Evolutionary conservation across 2,329 filamentous ascomycete genomes (phyloP), one percentile per base, ranked within the genome.

Genomic region (Bimuria novae-zelandiae): DNA sequence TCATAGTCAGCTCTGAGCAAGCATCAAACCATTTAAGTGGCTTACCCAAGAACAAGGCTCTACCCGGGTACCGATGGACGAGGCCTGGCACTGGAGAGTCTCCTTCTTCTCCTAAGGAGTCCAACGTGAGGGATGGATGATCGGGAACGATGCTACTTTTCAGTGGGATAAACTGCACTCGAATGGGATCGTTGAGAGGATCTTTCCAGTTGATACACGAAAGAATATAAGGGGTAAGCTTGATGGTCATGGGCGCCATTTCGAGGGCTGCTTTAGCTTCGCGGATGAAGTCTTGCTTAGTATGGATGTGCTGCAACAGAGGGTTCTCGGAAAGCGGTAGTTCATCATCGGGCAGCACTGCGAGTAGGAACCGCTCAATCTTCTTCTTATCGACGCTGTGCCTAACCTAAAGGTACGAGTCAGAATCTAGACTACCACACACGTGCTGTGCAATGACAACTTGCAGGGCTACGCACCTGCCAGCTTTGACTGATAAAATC

Each of bases 31-130:
- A 37, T 17, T 16, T 16, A n/a, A n/a, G n/a, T 30, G 19, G 61
- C 77, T 67, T 70, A 85, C 84, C 79, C 25, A 87, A 71, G 49
- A 88, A 85, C 5, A 88, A 68, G 2, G 81, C 84, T 67, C 84
- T 86, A 54, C 86, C 83, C 0, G 80, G 80, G 64, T 88, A 88
- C n/a, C 84, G 77, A 65, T 87, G 84, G 2, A 87, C 82, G 2
- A 87, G 68, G 0, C 82, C 83, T 14, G 76, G 72, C 2, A 85
- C 82, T 0, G 82, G 81, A 6, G 79, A 82, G 59, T 87, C 83
- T 3, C 72, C 70, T 23, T 74, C 73, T 72, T 88, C 84, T 39
- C 82, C 75, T n/a, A 87, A 70, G 0, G 84, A 84, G 64, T 87
- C 85, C 3, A 85, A 63, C 0, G 71, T 73, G n/a, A 83, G 61